phyloP scores from a whole-genome alignment of 23 red algal genomes.

The Gracilaria domingensis region DNA sequence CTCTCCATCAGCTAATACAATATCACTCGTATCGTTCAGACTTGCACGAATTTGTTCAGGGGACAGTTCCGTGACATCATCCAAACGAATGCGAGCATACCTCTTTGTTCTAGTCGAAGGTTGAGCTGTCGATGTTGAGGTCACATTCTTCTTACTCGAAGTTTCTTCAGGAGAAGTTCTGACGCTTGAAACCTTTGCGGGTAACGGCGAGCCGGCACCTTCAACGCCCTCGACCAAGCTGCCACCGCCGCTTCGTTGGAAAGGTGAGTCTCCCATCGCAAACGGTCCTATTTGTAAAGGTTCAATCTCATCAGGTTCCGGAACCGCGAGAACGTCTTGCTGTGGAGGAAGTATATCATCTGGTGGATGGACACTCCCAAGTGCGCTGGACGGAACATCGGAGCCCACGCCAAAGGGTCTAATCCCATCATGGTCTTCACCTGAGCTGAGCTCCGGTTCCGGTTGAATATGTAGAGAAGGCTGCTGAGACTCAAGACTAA shows the following conservation, averaged over 20 bases:
- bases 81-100: slow-evolving; percentile 28
- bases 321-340: background rate
- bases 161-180: slow-evolving; percentile 5
- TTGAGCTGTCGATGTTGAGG: background rate
- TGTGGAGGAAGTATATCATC: background rate
- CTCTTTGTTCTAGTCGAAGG: slow-evolving; percentile 36
- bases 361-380: background rate
- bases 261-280: background rate
- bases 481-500: slow-evolving; percentile 28
- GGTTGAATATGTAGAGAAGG: slow-evolving; percentile 17
- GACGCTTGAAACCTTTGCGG: background rate
- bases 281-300: slow-evolving; percentile 37
- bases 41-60: slow-evolving; percentile 35
- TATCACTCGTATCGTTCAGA: slow-evolving; percentile 53
- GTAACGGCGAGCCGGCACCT: background rate
- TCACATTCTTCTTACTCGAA: background rate
- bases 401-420: slow-evolving; percentile 19
- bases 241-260: too few species aligned
- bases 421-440: background rate
- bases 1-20: slow-evolving; percentile 44
- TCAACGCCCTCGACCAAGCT: background rate
- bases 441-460: background rate
- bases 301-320: slow-evolving; percentile 27
- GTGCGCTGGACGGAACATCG: slow-evolving; percentile 9
- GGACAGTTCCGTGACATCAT: slow-evolving; percentile 55